Evolutionary conservation across 2,329 filamentous ascomycete species (phyloP).

Genomic region (Talaromyces sp.): DNA sequence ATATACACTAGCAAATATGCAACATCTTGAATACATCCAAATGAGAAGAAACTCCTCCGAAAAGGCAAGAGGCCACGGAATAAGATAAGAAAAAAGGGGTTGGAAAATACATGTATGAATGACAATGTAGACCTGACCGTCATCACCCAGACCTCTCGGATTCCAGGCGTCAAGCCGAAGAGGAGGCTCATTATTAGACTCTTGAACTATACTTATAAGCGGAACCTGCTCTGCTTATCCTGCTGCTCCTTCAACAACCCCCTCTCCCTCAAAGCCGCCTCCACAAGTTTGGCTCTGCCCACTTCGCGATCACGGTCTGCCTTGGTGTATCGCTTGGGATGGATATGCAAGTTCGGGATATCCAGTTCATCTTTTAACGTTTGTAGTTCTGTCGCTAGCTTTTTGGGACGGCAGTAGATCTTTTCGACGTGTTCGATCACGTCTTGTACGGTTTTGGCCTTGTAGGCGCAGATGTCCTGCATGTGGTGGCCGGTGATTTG

Average conservation of each 20-base stretch:
- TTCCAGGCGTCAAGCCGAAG: no score
- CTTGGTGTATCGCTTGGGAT: conserved; percentile 59
- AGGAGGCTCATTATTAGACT: no score
- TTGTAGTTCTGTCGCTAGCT: conserved; percentile 48
- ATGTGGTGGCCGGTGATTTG: conserved; percentile 75
- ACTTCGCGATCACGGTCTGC: conserved; percentile 66
- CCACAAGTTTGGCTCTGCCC: conserved; percentile 75
- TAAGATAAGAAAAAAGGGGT: neutral
- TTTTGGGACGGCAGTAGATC: conserved; percentile 39
- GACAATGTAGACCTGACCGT: neutral
- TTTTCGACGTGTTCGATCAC: conserved; percentile 50
- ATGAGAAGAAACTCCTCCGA: neutral
- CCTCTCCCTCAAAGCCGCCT: conserved; percentile 61
- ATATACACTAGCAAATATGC: conserved; percentile 22
- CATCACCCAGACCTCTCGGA: no score
- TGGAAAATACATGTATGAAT: neutral
- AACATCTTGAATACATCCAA: conserved; percentile 1
- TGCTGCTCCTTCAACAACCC: conserved; percentile 39
- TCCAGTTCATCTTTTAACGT: conserved; percentile 47
- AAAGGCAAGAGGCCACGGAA: neutral
- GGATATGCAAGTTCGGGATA: conserved; percentile 67
- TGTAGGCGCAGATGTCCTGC: conserved; percentile 62
- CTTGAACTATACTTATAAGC: conserved; percentile 25
- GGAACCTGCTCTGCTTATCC: conserved; percentile 31
- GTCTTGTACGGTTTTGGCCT: conserved; percentile 50